phyloP scores from a whole-genome alignment of 371 early-diverging fungal genomes.

The Globomyces sp. region DNA sequence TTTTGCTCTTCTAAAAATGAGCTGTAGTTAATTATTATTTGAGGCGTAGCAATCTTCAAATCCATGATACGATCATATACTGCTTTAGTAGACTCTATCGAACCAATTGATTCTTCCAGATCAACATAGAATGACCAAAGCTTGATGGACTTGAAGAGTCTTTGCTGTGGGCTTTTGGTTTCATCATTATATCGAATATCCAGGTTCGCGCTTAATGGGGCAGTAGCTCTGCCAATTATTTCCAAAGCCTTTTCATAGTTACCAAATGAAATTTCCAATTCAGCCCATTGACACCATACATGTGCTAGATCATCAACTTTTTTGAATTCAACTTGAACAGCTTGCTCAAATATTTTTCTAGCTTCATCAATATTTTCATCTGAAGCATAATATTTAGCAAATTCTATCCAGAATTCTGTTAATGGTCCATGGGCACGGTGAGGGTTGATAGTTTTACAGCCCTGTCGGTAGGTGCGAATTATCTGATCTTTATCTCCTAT shows the following conservation, averaged over 20 bases:
- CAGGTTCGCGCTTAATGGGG: slow-evolving; percentile 54
- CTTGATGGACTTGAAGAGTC: slow-evolving; percentile 86
- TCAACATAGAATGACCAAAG: slow-evolving; percentile 95
- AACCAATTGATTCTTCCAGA: slow-evolving; percentile 89
- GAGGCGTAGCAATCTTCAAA: slow-evolving; percentile 92
- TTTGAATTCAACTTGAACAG: slow-evolving; percentile 74
- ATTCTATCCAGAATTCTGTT: slow-evolving; percentile 79
- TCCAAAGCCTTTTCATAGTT: slow-evolving; percentile 65
- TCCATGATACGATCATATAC: slow-evolving; percentile 93
- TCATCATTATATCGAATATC: slow-evolving; percentile 58
- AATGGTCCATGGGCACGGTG: slow-evolving; percentile 78
- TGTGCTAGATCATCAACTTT: slow-evolving; percentile 83
- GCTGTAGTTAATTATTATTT: slow-evolving; percentile 92
- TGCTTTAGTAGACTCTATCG: slow-evolving; percentile 75
- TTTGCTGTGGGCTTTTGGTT: slow-evolving; percentile 70
- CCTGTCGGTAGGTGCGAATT: slow-evolving; percentile 71
- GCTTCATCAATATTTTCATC: slow-evolving; percentile 61
- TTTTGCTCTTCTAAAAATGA: slow-evolving; percentile 83
- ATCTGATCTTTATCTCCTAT: slow-evolving; percentile 30
- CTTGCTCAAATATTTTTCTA: slow-evolving; percentile 81
- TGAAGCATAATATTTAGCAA: slow-evolving; percentile 80
- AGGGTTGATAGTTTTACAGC: slow-evolving; percentile 74
- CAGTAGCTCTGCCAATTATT: slow-evolving; percentile 76
- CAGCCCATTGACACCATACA: slow-evolving; percentile 91
- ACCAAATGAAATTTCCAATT: slow-evolving; percentile 82